Base-by-base conservation (phyloP, 2,329 filamentous ascomycete genomes). In the Penicillium sp. region DNA sequence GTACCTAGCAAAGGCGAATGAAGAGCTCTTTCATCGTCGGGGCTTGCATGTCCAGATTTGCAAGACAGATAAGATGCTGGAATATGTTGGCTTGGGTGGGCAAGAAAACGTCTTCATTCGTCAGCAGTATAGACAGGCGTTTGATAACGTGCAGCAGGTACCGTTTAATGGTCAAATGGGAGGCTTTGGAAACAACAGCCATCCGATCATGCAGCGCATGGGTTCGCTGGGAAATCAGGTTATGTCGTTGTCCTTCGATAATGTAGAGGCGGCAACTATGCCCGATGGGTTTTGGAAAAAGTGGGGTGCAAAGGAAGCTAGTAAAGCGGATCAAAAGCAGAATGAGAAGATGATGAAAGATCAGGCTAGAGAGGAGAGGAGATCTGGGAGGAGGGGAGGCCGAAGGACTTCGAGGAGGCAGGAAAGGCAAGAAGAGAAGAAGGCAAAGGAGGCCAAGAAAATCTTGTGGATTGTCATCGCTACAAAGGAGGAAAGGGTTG, bases 301-400 rank as follows among this genome's bases (percentile, higher is more conserved):
- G 33, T 51, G 48, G 47, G 47, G 55, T 13, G 29, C 46, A 14
- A 48, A 51, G 42, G 47, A 54, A 28, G 47, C 55, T 19, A 29
- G 33, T n/a, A 36, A 51, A 39, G 47, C 51, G 7, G 51, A 57
- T 24, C 28, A 57, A 40, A 51, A 57, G 26, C 54, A 57, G 40
- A 28, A 37, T 37, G 47, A 54, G 0, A 48, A 51, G 29, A 48
- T 36, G 28, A 28, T 28, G 24, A 28, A 28, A 28, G 24, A 28
- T 28, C 24, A 28, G 10, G 24, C 5, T 28, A 28, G 24, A 28
- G 24, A 5, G 10, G 24, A 28, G 5, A 5, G 24, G 5, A 28
- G 24, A 10, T 5, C 24, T 28, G 5, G 10, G 10, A 28, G 24
- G 24, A 28, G 24, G 10, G 24, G 24, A 5, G 24, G 24, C 10